These are phyloP conservation scores for Lichtheimia hyalospora DNA, from an alignment of 371 early-diverging fungal species.

Conservation along the genomic window DNA sequence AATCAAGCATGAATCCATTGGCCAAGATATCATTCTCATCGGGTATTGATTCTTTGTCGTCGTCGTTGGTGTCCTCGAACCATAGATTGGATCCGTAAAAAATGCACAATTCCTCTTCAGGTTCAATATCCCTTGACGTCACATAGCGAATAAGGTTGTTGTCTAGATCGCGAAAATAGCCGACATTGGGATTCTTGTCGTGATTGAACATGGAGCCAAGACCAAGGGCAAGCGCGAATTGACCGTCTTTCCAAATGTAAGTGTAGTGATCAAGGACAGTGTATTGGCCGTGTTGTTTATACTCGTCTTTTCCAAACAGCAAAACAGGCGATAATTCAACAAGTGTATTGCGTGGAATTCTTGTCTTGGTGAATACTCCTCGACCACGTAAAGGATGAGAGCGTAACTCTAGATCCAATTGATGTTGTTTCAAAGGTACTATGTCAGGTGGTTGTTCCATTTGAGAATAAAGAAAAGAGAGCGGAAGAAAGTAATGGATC, in stretches of 20 bases:
- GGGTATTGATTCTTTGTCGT: slow-evolving; percentile 6
- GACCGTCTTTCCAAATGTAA: slow-evolving; percentile 64
- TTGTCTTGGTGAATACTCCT: slow-evolving; percentile 54
- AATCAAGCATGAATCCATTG: not conserved
- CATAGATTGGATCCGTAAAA: slow-evolving; percentile 69
- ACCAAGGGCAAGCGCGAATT: slow-evolving; percentile 65
- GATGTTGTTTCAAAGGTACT: slow-evolving; percentile 16
- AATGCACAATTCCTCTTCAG: slow-evolving; percentile 67
- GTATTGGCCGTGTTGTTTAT: slow-evolving; percentile 56
- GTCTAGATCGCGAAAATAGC: slow-evolving; percentile 61
- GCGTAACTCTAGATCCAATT: slow-evolving; percentile 41
- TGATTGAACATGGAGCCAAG: slow-evolving; percentile 76
- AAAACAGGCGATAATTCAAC: slow-evolving; percentile 67
- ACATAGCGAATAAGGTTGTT: slow-evolving; percentile 58
- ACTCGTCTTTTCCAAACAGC: slow-evolving; percentile 56
- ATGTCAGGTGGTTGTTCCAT: too few species aligned
- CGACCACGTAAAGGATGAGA: slow-evolving; percentile 55
- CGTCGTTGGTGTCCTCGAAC: slow-evolving; percentile 50
- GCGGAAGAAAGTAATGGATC: too few species aligned
- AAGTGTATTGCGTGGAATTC: slow-evolving; percentile 43
- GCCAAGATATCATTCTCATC: slow-evolving; percentile 4
- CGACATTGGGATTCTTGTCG: slow-evolving; percentile 58
- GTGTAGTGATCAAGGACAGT: slow-evolving; percentile 71
- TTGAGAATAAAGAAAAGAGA: too few species aligned
- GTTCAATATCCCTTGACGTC: slow-evolving; percentile 51